Evolutionary conservation across 228 moss, liverwort and hornwort species (phyloP).

Genomic region (Sphagnum fallax): DNA sequence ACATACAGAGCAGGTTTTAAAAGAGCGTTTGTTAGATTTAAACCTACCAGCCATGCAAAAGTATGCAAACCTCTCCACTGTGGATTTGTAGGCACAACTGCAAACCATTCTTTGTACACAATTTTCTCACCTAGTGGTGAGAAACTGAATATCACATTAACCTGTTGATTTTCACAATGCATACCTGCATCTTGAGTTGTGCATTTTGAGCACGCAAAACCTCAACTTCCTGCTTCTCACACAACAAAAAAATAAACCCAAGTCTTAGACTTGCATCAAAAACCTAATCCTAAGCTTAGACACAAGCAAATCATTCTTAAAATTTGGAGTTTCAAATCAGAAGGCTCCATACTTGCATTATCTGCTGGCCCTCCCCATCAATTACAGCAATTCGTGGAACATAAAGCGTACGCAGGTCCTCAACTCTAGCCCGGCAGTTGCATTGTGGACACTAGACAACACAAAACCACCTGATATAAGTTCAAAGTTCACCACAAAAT

Average conservation of each 20-base stretch:
- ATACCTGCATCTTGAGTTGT: slow-evolving; percentile 57
- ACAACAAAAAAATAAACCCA: background rate
- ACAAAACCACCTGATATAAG: background rate
- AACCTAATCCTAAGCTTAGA: background rate
- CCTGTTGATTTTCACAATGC: too few species aligned
- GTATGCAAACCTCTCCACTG: too few species aligned
- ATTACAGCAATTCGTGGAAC: slow-evolving; percentile 61
- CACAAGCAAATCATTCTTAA: too few species aligned
- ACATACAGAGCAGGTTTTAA: background rate
- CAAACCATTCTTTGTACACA: too few species aligned
- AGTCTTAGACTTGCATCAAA: background rate
- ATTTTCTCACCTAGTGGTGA: too few species aligned
- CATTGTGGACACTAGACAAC: slow-evolving; percentile 76
- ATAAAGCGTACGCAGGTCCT: slow-evolving; percentile 67
- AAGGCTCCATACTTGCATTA: slow-evolving; percentile 33
- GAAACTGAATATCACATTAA: too few species aligned
- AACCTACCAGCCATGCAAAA: too few species aligned
- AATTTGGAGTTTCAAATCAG: too few species aligned
- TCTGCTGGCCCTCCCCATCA: slow-evolving; percentile 52
- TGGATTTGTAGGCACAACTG: too few species aligned
- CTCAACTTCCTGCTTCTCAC: slow-evolving; percentile 45
- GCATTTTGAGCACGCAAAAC: slow-evolving; percentile 47
- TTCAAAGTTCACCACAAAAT: background rate
- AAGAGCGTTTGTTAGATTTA: background rate
- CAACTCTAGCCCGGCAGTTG: slow-evolving; percentile 66